Evolutionary conservation across 176 grass and related monocot species (phyloP).

Genomic region (Elymus sibiricus): DNA sequence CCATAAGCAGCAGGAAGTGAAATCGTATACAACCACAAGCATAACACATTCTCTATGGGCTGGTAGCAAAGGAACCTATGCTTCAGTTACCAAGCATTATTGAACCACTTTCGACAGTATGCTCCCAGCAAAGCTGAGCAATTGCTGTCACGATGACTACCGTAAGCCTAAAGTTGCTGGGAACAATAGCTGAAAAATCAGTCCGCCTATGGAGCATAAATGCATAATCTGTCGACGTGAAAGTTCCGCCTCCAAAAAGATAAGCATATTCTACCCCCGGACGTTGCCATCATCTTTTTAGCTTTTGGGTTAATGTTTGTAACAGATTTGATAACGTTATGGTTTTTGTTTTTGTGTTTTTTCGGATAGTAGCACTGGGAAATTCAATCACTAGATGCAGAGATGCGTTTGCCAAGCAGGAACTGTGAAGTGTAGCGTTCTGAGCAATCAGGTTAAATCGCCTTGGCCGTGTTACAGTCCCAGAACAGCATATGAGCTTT

Average conservation of each 20-base stretch:
- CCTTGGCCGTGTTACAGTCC: not conserved
- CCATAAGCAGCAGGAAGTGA: too few relatives aligned
- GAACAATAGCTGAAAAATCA: slow-evolving; percentile 19
- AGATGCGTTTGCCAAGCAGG: not conserved
- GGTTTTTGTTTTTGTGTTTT: not conserved
- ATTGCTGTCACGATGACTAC: slow-evolving; percentile 7
- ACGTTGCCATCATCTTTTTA: slow-evolving; percentile 2
- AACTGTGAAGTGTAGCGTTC: not conserved
- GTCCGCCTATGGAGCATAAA: slow-evolving; percentile 4
- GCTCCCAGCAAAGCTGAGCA: slow-evolving; percentile 18
- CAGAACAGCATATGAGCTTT: not conserved
- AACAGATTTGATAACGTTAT: not conserved
- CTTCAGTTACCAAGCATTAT: slow-evolving; percentile 8
- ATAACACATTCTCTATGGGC: not conserved
- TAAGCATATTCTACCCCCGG: slow-evolving; percentile 15
- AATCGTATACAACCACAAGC: too few relatives aligned
- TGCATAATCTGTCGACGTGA: slow-evolving; percentile 27
- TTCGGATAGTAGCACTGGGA: not conserved
- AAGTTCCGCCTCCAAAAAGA: slow-evolving; percentile 35
- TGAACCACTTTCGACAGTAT: slow-evolving; percentile 23
- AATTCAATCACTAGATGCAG: not conserved
- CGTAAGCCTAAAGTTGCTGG: slow-evolving; percentile 18
- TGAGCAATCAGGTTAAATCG: not conserved
- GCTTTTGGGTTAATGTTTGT: slow-evolving; percentile 10
- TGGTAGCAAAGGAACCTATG: not conserved